Evolutionary conservation across 2,329 filamentous ascomycete genomes (phyloP).

Genomic region (Pestalotiopsis sp.): DNA sequence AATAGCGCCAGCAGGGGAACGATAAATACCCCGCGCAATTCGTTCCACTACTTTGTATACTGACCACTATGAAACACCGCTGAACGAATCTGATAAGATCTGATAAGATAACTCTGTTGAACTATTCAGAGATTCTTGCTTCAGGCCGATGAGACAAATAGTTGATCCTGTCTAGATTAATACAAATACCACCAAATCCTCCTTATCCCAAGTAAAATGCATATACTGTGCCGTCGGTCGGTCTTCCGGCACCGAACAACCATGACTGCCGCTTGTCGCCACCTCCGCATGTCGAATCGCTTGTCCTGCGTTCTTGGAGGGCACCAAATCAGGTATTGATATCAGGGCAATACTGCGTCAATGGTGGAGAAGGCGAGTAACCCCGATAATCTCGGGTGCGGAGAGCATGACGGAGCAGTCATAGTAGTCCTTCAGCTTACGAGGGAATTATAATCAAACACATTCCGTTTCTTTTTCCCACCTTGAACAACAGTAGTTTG

Average conservation of each 20-base stretch:
- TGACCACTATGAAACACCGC: background rate
- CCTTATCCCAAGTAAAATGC: background rate
- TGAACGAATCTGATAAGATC: background rate
- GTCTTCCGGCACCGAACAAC: background rate
- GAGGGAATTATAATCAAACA: background rate
- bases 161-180: no score
- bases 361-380: background rate
- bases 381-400: background rate
- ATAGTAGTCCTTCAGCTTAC: background rate
- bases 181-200: no score
- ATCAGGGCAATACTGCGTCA: background rate
- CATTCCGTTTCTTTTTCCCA: background rate
- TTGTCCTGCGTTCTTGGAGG: background rate
- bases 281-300: background rate
- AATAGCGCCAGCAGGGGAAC: background rate
- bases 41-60: background rate
- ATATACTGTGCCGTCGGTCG: background rate
- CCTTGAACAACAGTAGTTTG: background rate
- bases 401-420: background rate
- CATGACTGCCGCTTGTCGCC: background rate
- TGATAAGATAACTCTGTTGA: background rate
- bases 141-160: background rate
- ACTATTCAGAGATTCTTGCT: background rate
- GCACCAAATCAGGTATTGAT: background rate
- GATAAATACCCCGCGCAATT: background rate